phyloP scores from a whole-genome alignment of 2,329 filamentous ascomycete genomes.

The Berkeleyomyces rouxiae region DNA sequence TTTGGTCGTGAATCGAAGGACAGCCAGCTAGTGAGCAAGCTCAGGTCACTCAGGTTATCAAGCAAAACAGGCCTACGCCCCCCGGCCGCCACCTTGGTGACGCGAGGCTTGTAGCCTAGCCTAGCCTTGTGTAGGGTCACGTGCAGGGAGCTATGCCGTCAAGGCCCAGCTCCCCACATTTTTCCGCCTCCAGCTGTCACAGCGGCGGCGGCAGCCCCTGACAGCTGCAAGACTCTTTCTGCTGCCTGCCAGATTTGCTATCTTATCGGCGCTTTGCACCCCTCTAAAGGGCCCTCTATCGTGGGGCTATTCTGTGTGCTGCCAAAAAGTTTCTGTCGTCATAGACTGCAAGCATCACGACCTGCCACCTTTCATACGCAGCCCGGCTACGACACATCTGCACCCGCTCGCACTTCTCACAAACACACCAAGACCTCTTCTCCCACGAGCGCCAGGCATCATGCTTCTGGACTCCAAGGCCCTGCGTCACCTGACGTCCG shows the following conservation, averaged over 20 bases:
- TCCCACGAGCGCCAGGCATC: conserved; percentile 15
- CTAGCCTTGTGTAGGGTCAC: conserved; percentile 17
- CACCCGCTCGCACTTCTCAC: neutral
- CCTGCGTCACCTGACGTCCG: conserved; percentile 75
- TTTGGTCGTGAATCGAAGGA: neutral
- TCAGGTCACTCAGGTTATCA: neutral
- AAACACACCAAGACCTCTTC: neutral
- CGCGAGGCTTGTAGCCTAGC: conserved; percentile 25
- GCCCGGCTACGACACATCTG: neutral
- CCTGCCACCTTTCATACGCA: neutral
- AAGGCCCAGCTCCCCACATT: neutral
- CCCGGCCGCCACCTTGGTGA: conserved; percentile 18
- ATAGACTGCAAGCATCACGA: neutral
- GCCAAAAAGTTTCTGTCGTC: conserved; percentile 8
- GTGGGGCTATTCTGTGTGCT: conserved; percentile 5
- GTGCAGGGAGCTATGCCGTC: conserved; percentile 1
- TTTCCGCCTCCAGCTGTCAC: neutral
- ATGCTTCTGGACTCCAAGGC: conserved; percentile 96
- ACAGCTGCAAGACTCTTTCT: neutral
- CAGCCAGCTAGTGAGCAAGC: conserved; percentile 7
- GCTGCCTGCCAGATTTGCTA: neutral
- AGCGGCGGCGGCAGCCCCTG: neutral
- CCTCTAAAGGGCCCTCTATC: conserved; percentile 2
- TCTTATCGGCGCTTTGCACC: conserved; percentile 10
- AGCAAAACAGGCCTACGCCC: neutral